Percentiles rank a stretch among this genome's conserved stretches.
Conservation (phyloP, 2,329 filamentous ascomycete genomes). For the Penicillium crustosum region DNA sequence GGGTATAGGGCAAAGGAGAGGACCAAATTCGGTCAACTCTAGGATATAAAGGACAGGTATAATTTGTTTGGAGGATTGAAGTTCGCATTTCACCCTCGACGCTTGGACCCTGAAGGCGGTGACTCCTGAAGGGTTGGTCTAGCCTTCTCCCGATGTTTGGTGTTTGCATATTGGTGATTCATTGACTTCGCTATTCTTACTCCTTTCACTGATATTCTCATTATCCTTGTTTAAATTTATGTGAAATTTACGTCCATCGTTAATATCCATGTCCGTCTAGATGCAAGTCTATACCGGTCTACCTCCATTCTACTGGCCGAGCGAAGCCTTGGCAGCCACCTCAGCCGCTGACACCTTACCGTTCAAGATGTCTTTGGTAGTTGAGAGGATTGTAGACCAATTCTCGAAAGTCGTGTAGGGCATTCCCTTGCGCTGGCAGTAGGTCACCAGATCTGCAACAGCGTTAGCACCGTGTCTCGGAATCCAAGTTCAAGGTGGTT, state of each 20-base stretch:
- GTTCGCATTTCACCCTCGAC: conserved; percentile 15
- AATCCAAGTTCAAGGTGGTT: neutral
- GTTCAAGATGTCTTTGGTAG: conserved; percentile 73
- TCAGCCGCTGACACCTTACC: conserved; percentile 70
- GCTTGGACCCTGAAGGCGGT: conserved; percentile 32
- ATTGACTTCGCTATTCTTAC: neutral
- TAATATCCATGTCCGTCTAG: conserved; percentile 5
- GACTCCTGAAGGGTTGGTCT: conserved; percentile 21
- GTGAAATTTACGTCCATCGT: neutral
- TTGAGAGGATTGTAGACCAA: conserved; percentile 75
- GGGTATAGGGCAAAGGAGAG: conserved; percentile 25
- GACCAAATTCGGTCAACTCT: conserved; percentile 33
- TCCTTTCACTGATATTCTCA: neutral
- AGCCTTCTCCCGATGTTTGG: neutral
- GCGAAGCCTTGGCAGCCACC: conserved; percentile 53
- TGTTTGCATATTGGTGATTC: neutral
- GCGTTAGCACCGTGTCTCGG: neutral
- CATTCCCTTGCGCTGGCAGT: conserved; percentile 78
- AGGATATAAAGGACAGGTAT: conserved; percentile 12
- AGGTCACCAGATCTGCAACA: conserved; percentile 73
- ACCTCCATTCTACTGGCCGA: conserved; percentile 7
- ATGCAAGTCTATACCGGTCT: conserved; percentile 10
- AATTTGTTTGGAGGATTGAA: conserved; percentile 7
- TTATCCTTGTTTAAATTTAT: neutral
- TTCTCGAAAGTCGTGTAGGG: conserved; percentile 86